These are phyloP conservation scores for Naumovozyma castellii DNA, from an alignment of 805 yeast genomes.

Conservation along the genomic window DNA sequence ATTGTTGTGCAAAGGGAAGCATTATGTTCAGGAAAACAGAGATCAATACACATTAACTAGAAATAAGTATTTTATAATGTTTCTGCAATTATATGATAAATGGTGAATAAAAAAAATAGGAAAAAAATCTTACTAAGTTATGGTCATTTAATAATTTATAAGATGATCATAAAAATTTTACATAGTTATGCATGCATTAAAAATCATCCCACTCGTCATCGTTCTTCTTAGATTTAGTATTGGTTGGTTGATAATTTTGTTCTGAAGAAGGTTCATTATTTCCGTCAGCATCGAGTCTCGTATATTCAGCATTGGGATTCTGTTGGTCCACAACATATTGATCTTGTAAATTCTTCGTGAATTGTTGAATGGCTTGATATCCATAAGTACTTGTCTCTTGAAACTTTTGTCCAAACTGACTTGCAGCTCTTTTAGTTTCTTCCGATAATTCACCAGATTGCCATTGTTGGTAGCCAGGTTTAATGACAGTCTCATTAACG, in stretches of 20 bases:
- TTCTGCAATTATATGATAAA: no score
- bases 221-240: constrained; percentile 28
- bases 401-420: constrained; percentile 90
- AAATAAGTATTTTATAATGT: no score
- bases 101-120: no score
- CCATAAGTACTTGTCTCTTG: constrained; percentile 80
- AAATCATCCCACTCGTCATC: constrained; percentile 68
- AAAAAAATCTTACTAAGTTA: no score
- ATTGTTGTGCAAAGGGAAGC: no score
- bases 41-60: no score
- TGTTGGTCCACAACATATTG: constrained; percentile 25
- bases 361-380: constrained; percentile 52
- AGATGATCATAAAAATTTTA: background rate
- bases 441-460: constrained; percentile 60
- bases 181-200: constrained; percentile 20
- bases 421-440: constrained; percentile 88
- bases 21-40: no score
- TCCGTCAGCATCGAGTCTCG: constrained; percentile 48
- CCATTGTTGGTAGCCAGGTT: constrained; percentile 80
- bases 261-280: constrained; percentile 49
- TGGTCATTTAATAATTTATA: no score
- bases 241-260: constrained; percentile 31
- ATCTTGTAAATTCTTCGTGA: constrained; percentile 38
- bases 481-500: constrained; percentile 79
- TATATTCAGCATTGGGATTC: constrained; percentile 34